Percentiles rank a stretch among this genome's conserved stretches.
Conservation (phyloP, 2,329 filamentous ascomycete genomes). For the Botryotinia calthae region DNA sequence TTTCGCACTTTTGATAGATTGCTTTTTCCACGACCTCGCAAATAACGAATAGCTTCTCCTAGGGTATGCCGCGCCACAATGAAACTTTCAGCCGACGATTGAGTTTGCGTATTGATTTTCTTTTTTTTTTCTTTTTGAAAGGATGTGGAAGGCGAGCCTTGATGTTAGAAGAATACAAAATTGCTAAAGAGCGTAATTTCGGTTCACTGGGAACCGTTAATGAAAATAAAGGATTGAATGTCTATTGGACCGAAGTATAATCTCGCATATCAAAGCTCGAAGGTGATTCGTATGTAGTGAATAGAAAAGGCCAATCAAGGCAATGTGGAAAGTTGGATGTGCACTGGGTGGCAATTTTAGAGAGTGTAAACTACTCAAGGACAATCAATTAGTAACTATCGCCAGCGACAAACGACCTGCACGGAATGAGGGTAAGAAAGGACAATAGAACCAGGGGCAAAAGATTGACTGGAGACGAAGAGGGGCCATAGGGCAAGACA, state of each 20-base stretch:
- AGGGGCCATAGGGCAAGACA: conserved; percentile 12
- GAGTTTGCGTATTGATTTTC: conserved; percentile 12
- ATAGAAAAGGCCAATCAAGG: conserved; percentile 8
- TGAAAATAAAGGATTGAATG: conserved; percentile 28
- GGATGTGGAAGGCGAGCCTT: conserved; percentile 29
- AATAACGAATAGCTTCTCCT: not conserved
- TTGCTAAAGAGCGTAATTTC: conserved; percentile 34
- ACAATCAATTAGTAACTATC: conserved; percentile 26
- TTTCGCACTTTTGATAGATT: not conserved
- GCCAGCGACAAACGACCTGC: conserved; percentile 24
- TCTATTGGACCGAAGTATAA: conserved; percentile 26
- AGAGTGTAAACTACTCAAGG: not conserved
- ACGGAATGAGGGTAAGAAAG: conserved; percentile 14
- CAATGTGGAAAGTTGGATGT: not conserved
- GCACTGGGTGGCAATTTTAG: not conserved
- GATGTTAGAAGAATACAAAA: conserved; percentile 24
- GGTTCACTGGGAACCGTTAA: conserved; percentile 35
- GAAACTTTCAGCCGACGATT: conserved; percentile 17
- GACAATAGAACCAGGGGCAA: conserved; percentile 12
- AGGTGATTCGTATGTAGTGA: conserved; percentile 21
- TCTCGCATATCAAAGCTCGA: conserved; percentile 28
- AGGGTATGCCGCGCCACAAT: conserved; percentile 7
- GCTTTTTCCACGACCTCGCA: not conserved
- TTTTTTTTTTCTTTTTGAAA: conserved; percentile 4
- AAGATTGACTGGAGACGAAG: conserved; percentile 6